A percentile compares a stretch with the other conserved stretches of the same genome.
These are phyloP conservation scores for Durusdinium trenchii DNA, from an alignment of 73 alveolate species.

Conservation along the genomic window DNA sequence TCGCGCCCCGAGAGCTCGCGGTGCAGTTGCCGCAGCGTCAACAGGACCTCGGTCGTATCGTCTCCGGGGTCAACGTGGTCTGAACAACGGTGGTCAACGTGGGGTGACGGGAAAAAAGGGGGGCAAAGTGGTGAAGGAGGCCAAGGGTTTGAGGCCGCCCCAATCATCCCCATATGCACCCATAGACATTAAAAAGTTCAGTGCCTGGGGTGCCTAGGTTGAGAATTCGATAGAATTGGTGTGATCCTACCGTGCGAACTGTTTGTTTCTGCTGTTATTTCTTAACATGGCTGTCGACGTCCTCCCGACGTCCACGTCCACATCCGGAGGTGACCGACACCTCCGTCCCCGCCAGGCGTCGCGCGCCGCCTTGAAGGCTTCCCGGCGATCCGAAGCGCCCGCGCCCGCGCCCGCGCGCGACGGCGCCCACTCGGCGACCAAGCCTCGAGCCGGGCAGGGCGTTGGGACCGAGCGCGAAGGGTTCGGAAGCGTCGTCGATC, in stretches of 20 bases:
- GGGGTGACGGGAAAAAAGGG: not conserved
- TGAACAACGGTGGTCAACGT: not conserved
- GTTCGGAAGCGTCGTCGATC: too few relatives aligned
- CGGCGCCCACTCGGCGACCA: not conserved
- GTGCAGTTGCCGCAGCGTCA: constrained; percentile 13
- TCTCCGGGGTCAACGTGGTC: not conserved
- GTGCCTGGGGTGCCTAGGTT: too few relatives aligned
- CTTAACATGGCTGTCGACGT: too few relatives aligned
- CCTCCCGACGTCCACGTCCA: not conserved
- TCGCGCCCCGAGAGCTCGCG: not conserved
- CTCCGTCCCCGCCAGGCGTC: not conserved
- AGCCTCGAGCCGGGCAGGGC: too few relatives aligned
- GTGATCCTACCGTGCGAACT: too few relatives aligned
- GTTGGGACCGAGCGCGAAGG: too few relatives aligned
- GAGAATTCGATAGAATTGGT: too few relatives aligned
- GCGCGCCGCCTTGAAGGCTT: constrained; percentile 35
- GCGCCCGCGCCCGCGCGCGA: not conserved
- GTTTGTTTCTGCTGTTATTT: too few relatives aligned
- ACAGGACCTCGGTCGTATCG: not conserved
- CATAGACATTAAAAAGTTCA: too few relatives aligned
- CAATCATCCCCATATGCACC: too few relatives aligned
- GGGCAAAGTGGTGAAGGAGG: too few relatives aligned
- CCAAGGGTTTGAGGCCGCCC: too few relatives aligned
- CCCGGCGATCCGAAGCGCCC: not conserved
- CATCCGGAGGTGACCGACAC: not conserved